Conservation (phyloP, 2,329 filamentous ascomycete genomes). For the Westerdykella aurantiaca region DNA sequence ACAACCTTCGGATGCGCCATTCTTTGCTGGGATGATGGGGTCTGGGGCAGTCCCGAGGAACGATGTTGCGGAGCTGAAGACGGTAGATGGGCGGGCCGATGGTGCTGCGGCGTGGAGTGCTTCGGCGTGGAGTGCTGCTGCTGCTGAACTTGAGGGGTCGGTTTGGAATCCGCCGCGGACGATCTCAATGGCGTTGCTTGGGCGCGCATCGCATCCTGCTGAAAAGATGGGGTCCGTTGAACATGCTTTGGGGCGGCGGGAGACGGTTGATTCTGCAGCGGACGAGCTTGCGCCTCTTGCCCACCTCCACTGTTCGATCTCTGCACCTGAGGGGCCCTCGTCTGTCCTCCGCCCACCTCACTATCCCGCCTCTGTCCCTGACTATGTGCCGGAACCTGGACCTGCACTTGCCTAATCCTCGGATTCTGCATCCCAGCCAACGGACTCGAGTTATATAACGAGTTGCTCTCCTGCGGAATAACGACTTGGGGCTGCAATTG, state of each 20-base stretch:
- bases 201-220: constrained; percentile 12
- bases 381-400: constrained; percentile 22
- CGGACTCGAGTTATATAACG: constrained; percentile 6
- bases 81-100: constrained; percentile 18
- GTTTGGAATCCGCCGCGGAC: neutral
- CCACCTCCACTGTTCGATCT: neutral
- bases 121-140: constrained; percentile 26
- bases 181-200: no score
- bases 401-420: constrained; percentile 24
- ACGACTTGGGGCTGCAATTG: constrained; percentile 23
- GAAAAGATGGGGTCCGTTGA: constrained; percentile 27
- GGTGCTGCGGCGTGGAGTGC: constrained; percentile 21
- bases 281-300: constrained; percentile 7
- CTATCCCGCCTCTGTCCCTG: constrained; percentile 12
- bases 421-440: constrained; percentile 22
- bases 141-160: constrained; percentile 22
- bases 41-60: constrained; percentile 25
- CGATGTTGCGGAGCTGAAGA: constrained; percentile 23
- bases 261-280: constrained; percentile 20
- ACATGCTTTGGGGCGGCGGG: constrained; percentile 18
- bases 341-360: neutral
- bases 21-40: constrained; percentile 27
- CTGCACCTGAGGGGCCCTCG: neutral
- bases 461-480: constrained; percentile 14
- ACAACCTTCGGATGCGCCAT: constrained; percentile 32